Evolutionary conservation across 495 filamentous ascomycete genomes (phyloP), one percentile per base, ranked within the genome.

Genomic region (Peziza echinospora): DNA sequence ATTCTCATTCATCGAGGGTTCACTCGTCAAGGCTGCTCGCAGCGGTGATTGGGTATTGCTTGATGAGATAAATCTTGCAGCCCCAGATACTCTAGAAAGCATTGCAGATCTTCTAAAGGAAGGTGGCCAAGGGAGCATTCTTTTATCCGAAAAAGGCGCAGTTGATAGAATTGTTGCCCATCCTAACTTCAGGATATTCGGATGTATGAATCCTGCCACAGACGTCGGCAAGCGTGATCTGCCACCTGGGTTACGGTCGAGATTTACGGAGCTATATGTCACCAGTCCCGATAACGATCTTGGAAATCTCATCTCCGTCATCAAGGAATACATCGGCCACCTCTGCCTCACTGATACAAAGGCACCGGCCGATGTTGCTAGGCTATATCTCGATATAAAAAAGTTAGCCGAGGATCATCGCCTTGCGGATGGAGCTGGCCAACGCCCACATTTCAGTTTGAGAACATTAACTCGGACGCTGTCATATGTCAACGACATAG

Each of bases 11-110:
- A 75, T 94, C 2, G 87, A 99, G 62, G 84, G 91, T 47, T 92
- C 82, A 52, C 80, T 99, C 54, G 80, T 96, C 26, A 82, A 82
- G 62, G 91, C 91, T 5, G 75, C 82, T 21, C 70, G 86, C 43
- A 93, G 93, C 61, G 91, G 91, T 5, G 84, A 93, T 58, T 99
- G 91, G 91, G 82, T 99, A 13, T 67, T 99, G n/a, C 67, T 93
- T 13, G 91, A 99, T 60, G 91, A 99, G 62, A 91, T 99, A 54
- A 99, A 99, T 55, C 67, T 99, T 41, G 89, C 91, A 4, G 81
- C 87, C 0, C 77, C 87, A 2, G 91, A 99, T 53, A 94, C 89
- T 0, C 63, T 99, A 8, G 91, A 96, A 57, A 84, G 84, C 49
- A 80, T 99, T 44, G 78, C 83, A 19, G 85, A 85, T 61, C 67